Base-by-base conservation (phyloP, 805 yeast species). In the Ogataea philodendri region DNA sequence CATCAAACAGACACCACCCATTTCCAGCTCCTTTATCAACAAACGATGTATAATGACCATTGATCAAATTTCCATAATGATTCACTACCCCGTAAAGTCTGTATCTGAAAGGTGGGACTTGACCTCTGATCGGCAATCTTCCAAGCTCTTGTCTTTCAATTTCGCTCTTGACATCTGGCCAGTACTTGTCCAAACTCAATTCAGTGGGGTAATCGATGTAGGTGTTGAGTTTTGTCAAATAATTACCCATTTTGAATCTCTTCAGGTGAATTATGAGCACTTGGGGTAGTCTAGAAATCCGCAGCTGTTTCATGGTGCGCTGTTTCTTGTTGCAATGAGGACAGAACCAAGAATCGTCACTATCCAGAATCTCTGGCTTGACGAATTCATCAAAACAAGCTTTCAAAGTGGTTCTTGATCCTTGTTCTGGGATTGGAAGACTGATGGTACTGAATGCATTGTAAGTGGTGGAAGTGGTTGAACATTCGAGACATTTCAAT, bases 11-110 rank as follows among this genome's bases (percentile, higher is more conserved):
- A 50, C 84, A 78, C 96, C 96, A 88, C 1, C 79, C 82, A 37
- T 65, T 64, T 24, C 53, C 60, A 14, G 57, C 55, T 16, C 78
- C 78, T 51, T 85, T 85, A 53, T 77, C 65, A 4, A 85, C 90
- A 53, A 69, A 84, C 1, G 95, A 66, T 0, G 96, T 89, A 59
- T 89, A 89, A 59, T 89, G 97, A 0, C 97, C 97, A 7, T 89
- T 84, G 26, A 79, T 74, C 23, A 89, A 66, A 24, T 83, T 78
- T 9, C 97, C 97, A 43, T 64, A 78, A 59, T 89, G 97, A 46
- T 85, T 79, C 10, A 86, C 86, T 1, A 88, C 95, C 0, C 84
- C 95, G 51, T 75, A 82, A 15, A 89, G 59, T 42, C 74, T 74
- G 57, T 88, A 89, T 17, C 71, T 66, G 61, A 87, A 89, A 2